These are phyloP conservation scores for Coniochaeta hoffmannii DNA, from an alignment of 2,329 filamentous ascomycete genomes.

Conservation along the genomic window DNA sequence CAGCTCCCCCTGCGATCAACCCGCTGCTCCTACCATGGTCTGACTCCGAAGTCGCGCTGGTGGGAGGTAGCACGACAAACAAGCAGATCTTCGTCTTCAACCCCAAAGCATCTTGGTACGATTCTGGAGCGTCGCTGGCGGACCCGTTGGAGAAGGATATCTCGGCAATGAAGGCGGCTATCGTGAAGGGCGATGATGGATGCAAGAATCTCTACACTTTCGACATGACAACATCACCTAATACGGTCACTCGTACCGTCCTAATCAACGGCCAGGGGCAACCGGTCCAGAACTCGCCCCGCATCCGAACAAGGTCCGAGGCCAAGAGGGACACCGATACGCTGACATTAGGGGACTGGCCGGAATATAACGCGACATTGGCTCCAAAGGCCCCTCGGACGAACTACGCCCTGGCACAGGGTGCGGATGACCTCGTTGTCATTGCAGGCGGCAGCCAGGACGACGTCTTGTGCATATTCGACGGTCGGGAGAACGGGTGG, in stretches of 20 bases:
- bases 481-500: constrained; percentile 71
- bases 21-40: constrained; percentile 74
- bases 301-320: constrained; percentile 28
- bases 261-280: constrained; percentile 55
- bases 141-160: constrained; percentile 52
- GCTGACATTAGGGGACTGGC: constrained; percentile 60
- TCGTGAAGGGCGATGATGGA: constrained; percentile 66
- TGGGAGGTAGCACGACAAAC: constrained; percentile 65
- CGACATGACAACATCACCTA: constrained; percentile 66
- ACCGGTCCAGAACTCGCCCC: constrained; percentile 36
- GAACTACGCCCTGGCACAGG: constrained; percentile 67
- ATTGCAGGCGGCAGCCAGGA: constrained; percentile 67
- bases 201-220: constrained; percentile 76
- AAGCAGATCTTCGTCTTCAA: constrained; percentile 67
- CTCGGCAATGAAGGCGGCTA: constrained; percentile 47
- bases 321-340: constrained; percentile 26
- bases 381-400: constrained; percentile 59
- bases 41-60: constrained; percentile 59
- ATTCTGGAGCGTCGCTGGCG: constrained; percentile 57
- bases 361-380: constrained; percentile 66
- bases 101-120: constrained; percentile 53
- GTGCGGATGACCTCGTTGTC: constrained; percentile 59
- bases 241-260: constrained; percentile 63
- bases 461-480: constrained; percentile 68
- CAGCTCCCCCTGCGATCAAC: constrained; percentile 53